Base-by-base conservation (phyloP, 192 early-diverging fungal genomes). In the Powellomyces hirtus region DNA sequence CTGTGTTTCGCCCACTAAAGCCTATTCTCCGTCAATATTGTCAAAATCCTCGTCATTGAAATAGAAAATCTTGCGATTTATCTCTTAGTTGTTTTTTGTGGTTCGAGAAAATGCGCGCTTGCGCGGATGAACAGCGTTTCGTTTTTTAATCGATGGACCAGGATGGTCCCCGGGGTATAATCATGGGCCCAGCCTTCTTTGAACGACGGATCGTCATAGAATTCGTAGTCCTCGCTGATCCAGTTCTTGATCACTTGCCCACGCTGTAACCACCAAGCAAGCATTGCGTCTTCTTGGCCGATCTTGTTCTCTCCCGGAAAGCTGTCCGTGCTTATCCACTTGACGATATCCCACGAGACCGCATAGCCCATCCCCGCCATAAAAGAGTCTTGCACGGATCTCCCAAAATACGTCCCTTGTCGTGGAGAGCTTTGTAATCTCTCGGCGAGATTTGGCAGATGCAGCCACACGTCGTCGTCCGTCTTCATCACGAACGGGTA, bases 401-500 rank as follows among this genome's bases (percentile, higher is more conserved):
- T 60, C 1, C 74, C 74, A 37, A 66, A 75, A 36, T 66, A 75
- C n/a, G 60, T 62, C 6, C 59, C 68, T 1, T 36, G 22, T 2
- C 20, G 14, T 38, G 63, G 63, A 5, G 72, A 18, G 18, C 4
- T 55, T 2, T 34, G n/a, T 1, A 75, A 29, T 7, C 64, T 42
- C 14, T 16, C 31, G 8, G n/a, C 69, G 18, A 75, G 56, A 44
- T 75, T 75, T 20, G 74, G 74, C 6, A 75, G 63, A 35, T 75
- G 74, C 42, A 70, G 58, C 20, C 31, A 75, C 8, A 71, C 68
- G 59, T 75, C 74, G 52, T 71, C 68, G 59, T 75, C 74, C 2
- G 68, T 38, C 36, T 75, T 75, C 74, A 75, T 75, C 7, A 75
- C 62, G 56, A 65, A 75, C 20, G 71, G 29, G 58, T 66, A 75